These are phyloP conservation scores for Ramalina intermedia DNA, from an alignment of 495 filamentous ascomycete genomes.

Conservation along the genomic window DNA sequence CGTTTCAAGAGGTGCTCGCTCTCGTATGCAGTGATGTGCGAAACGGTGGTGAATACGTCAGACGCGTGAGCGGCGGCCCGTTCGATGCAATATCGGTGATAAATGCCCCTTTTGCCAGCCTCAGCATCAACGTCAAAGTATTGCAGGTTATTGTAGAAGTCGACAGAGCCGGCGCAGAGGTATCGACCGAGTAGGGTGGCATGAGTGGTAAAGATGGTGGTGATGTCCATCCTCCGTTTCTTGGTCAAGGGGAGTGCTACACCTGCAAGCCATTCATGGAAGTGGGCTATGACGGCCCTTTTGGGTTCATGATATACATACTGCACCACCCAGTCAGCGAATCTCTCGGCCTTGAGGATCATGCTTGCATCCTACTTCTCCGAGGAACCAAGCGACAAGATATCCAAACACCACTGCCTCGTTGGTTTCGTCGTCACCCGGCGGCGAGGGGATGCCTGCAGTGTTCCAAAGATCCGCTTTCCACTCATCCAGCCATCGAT, in stretches of 20 bases:
- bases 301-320: constrained; percentile 84
- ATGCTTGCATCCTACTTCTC: constrained; percentile 52
- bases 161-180: constrained; percentile 90
- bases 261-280: constrained; percentile 96
- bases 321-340: constrained; percentile 27
- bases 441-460: constrained; percentile 82
- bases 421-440: constrained; percentile 87
- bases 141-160: constrained; percentile 99
- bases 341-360: constrained; percentile 2
- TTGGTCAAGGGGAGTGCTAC: constrained; percentile 89
- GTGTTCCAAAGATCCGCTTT: constrained; percentile 89
- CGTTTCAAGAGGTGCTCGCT: constrained; percentile 94
- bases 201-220: constrained; percentile 97
- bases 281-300: constrained; percentile 88
- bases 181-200: constrained; percentile 90
- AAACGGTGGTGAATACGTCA: constrained; percentile 97
- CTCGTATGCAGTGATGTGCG: constrained; percentile 96
- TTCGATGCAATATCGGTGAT: constrained; percentile 97
- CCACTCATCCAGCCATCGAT: constrained; percentile 88
- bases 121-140: constrained; percentile 94
- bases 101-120: constrained; percentile 94
- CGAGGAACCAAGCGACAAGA: constrained; percentile 92
- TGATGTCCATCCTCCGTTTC: constrained; percentile 88
- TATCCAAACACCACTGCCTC: constrained; percentile 98
- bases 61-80: constrained; percentile 78